Base-by-base conservation (phyloP, 2,329 filamentous ascomycete species). In the Diplodia scrobiculata region DNA sequence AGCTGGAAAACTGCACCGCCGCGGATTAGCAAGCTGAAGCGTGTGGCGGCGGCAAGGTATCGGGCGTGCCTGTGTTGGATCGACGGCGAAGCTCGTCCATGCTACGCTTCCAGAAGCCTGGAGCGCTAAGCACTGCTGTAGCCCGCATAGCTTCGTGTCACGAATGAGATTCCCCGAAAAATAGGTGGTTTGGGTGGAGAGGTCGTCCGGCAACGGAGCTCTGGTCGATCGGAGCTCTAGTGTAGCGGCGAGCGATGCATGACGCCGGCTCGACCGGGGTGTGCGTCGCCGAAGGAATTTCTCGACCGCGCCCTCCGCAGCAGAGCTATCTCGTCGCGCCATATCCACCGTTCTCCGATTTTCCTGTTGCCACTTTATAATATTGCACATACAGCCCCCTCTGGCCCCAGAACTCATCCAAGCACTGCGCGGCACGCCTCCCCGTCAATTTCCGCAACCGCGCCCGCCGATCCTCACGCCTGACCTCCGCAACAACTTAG, bases 1-100 rank as follows among this genome's bases (percentile, higher is more conserved):
- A 90, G 82, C 63, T 84, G 89, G 69, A 91, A 77, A 45, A 86
- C 91, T 92, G 73, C 68, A 53, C 21, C 63, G 25, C 1, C 21
- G 68, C 68, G 25, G 67, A 71, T 78, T 65, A 74, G 69, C 67
- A 63, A 67, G 64, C 74, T 64, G 79, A 73, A 47, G 73, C 68
- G 67, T 75, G 76, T 60, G 67, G 48, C 53, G 19, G 45, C 53
- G 29, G 58, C 11, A 78, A 71, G 68, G 19, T 76, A 69, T 25
- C 68, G 62, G 59, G 53, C 67, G 68, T 74, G 86, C 84, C 84
- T 67, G 84, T 82, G 68, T 75, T 80, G 52, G 85, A 83, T 65
- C 86, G 78, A 32, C 84, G 81, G 68, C 83, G 82, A 70, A 88
- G 79, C 73, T 88, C 86, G 53, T 86, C 84, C 64, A 87, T 74